Percentiles rank a stretch among this genome's conserved stretches.
These are phyloP conservation scores for Syncephalis fuscata DNA, from an alignment of 371 early-diverging fungal genomes.

Conservation along the genomic window DNA sequence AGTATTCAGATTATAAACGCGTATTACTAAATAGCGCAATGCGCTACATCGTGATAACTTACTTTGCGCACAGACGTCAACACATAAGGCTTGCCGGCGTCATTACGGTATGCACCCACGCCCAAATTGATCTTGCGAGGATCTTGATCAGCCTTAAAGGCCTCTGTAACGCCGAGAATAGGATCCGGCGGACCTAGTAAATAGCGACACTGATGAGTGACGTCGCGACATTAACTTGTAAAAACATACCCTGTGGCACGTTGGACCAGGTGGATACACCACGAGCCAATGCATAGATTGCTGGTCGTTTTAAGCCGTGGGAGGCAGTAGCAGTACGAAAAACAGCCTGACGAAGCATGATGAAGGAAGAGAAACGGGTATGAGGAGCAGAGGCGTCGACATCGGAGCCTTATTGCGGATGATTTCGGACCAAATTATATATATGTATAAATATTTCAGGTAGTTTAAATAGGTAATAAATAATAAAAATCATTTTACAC, in stretches of 20 bases:
- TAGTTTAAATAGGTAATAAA: too few species aligned
- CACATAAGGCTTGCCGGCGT: constrained; percentile 85
- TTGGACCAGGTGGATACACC: constrained; percentile 46
- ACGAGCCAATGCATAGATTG: too few species aligned
- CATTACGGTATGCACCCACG: constrained; percentile 96
- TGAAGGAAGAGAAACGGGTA: too few species aligned
- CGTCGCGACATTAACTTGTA: neutral
- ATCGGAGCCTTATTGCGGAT: too few species aligned
- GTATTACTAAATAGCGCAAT: neutral
- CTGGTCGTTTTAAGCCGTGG: too few species aligned
- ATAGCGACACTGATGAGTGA: neutral
- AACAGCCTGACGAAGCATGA: too few species aligned
- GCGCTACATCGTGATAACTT: constrained; percentile 4
- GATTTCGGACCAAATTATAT: too few species aligned
- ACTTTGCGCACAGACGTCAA: constrained; percentile 75
- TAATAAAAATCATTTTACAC: too few species aligned
- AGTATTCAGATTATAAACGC: too few species aligned
- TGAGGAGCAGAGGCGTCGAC: too few species aligned
- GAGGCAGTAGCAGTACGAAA: too few species aligned
- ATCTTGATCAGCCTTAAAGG: constrained; percentile 83
- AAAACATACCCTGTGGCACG: constrained; percentile 55
- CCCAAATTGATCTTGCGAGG: constrained; percentile 94
- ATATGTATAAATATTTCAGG: too few species aligned
- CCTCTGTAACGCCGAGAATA: constrained; percentile 91
- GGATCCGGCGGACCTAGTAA: constrained; percentile 85